These are phyloP conservation scores for Strobilomyces echinocephalus DNA, from an alignment of 768 basidiomycete species.

Conservation along the genomic window DNA sequence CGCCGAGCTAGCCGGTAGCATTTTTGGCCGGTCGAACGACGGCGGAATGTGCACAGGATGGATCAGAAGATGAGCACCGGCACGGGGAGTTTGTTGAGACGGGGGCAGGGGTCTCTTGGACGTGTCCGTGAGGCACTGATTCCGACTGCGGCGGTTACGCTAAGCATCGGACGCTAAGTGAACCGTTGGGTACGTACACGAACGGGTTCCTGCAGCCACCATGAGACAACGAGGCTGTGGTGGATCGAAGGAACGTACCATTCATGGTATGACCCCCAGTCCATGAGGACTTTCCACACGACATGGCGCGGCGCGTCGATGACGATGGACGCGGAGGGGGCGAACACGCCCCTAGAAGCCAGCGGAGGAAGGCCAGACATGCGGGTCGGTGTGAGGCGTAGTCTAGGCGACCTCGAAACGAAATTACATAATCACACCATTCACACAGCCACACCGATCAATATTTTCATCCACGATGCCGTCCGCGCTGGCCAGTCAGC, in stretches of 20 bases:
- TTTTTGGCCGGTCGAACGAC: slow-evolving; percentile 38
- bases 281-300: slow-evolving; percentile 58
- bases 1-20: slow-evolving; percentile 35
- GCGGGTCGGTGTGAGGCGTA: no score
- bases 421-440: neutral
- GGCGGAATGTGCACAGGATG: slow-evolving; percentile 57
- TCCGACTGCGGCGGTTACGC: slow-evolving; percentile 37
- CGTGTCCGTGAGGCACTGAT: slow-evolving; percentile 42
- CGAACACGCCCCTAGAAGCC: slow-evolving; percentile 42
- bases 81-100: slow-evolving; percentile 45
- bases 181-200: slow-evolving; percentile 38
- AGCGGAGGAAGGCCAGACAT: slow-evolving; percentile 36
- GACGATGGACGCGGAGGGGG: slow-evolving; percentile 39
- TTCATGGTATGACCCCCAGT: slow-evolving; percentile 57
- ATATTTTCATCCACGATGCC: slow-evolving; percentile 32
- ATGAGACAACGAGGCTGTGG: slow-evolving; percentile 1
- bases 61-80: slow-evolving; percentile 46
- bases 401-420: neutral
- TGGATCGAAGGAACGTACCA: slow-evolving; percentile 40
- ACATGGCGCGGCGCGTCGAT: slow-evolving; percentile 60
- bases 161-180: neutral
- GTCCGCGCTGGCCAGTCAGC: slow-evolving; percentile 76
- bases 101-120: slow-evolving; percentile 34
- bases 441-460: no score
- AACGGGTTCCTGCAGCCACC: slow-evolving; percentile 57